phyloP scores from a whole-genome alignment of 202 grass and related monocot species.

The Schoenoplectus triqueter region DNA sequence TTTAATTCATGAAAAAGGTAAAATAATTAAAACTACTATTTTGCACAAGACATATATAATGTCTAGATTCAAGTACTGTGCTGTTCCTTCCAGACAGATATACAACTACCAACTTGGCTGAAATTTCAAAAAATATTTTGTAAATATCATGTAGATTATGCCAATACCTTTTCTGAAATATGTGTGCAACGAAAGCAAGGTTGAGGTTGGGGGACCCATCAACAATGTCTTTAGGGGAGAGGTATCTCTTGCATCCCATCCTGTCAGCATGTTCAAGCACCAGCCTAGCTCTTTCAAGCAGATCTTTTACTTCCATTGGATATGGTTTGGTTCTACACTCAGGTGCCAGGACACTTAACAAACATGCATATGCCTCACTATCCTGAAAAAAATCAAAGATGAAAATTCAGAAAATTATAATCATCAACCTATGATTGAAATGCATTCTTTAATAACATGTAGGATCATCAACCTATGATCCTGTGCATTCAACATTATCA shows the following conservation, averaged over 20 bases:
- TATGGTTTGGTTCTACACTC: slow-evolving; percentile 75
- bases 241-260: slow-evolving; percentile 97
- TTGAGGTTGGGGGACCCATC: slow-evolving; percentile 95
- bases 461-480: background rate
- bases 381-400: slow-evolving; percentile 59
- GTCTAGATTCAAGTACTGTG: background rate
- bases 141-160: background rate
- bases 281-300: slow-evolving; percentile 84
- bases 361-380: slow-evolving; percentile 85
- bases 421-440: background rate
- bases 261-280: slow-evolving; percentile 98
- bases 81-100: background rate
- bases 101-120: background rate
- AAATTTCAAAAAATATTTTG: slow-evolving; percentile 12
- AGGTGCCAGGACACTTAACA: slow-evolving; percentile 86
- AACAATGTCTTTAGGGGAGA: slow-evolving; percentile 93
- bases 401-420: background rate
- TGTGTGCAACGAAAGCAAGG: slow-evolving; percentile 95
- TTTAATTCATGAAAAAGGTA: background rate
- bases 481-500: background rate
- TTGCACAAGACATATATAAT: background rate
- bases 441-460: background rate
- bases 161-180: slow-evolving; percentile 93
- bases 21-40: background rate
- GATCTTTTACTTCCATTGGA: slow-evolving; percentile 72